These are phyloP conservation scores for Silene coronaria DNA, from an alignment of 179 eudicot species.

Conservation along the genomic window DNA sequence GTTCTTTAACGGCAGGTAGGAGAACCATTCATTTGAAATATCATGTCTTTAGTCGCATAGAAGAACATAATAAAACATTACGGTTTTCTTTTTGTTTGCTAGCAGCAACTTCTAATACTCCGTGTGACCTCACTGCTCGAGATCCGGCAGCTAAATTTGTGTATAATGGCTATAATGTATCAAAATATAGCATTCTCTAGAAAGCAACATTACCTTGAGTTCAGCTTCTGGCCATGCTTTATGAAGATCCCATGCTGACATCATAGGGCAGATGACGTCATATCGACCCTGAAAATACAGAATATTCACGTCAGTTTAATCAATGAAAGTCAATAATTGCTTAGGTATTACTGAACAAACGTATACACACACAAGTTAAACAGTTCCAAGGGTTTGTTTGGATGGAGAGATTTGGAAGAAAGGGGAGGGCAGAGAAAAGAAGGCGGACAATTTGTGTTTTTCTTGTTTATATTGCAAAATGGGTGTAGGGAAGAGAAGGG, in stretches of 20 bases:
- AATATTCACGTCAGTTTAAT: slow-evolving; percentile 11
- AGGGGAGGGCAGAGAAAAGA: too few relatives aligned
- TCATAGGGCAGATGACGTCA: slow-evolving; percentile 82
- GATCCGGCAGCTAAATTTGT: background rate
- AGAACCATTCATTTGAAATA: background rate
- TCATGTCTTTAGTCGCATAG: too few relatives aligned
- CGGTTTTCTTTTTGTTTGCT: background rate
- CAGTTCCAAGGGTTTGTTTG: too few relatives aligned
- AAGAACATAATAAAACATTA: too few relatives aligned
- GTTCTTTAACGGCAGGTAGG: background rate
- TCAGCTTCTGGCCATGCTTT: slow-evolving; percentile 99
- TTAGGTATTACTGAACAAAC: background rate
- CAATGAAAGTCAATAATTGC: background rate
- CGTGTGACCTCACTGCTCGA: background rate
- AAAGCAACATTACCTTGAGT: slow-evolving; percentile 23
- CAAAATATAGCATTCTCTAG: background rate
- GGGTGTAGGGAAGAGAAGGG: background rate
- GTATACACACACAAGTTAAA: background rate
- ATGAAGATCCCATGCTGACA: slow-evolving; percentile 99
- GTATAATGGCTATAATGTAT: background rate
- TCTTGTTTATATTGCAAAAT: background rate
- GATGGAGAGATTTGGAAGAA: too few relatives aligned
- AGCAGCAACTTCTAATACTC: background rate
- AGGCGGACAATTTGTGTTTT: too few relatives aligned
- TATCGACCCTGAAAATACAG: slow-evolving; percentile 71